Conservation (phyloP, 768 basidiomycete genomes). For the Holtermannia corniformis region DNA sequence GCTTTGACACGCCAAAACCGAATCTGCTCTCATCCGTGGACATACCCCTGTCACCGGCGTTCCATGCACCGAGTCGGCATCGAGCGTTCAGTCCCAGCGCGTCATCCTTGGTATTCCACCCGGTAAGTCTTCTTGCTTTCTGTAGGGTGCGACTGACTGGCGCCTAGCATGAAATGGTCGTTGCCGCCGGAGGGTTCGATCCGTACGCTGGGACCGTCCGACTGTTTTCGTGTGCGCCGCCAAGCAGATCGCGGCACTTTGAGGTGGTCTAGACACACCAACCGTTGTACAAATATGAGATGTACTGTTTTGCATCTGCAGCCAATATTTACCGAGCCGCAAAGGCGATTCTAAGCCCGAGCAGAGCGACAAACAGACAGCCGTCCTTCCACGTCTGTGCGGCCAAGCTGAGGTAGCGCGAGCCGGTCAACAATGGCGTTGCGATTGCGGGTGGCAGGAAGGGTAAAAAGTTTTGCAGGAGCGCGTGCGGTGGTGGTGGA, state of each 20-base stretch:
- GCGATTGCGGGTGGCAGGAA: slow-evolving; percentile 38
- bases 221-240: slow-evolving; percentile 29
- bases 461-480: slow-evolving; percentile 37
- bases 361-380: slow-evolving; percentile 23
- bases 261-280: too few species aligned
- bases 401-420: slow-evolving; percentile 32
- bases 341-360: not conserved
- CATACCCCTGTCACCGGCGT: slow-evolving; percentile 21
- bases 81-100: slow-evolving; percentile 31
- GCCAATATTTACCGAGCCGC: not conserved
- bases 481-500: slow-evolving; percentile 38
- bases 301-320: too few species aligned
- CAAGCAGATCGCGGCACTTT: slow-evolving; percentile 4
- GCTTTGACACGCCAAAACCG: slow-evolving; percentile 22
- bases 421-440: slow-evolving; percentile 32
- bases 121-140: slow-evolving; percentile 24
- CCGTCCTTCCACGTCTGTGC: slow-evolving; percentile 38
- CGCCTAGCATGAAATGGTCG: slow-evolving; percentile 34
- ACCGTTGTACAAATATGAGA: too few species aligned
- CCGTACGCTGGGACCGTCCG: slow-evolving; percentile 28
- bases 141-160: not conserved
- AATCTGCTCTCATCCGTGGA: slow-evolving; percentile 24
- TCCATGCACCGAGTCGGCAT: slow-evolving; percentile 3
- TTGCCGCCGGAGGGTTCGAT: slow-evolving; percentile 40
- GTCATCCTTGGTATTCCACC: slow-evolving; percentile 40